Percentiles rank a stretch among this genome's conserved stretches.
Conservation (phyloP, 495 filamentous ascomycete species). For the Amniculicola lignicola region DNA sequence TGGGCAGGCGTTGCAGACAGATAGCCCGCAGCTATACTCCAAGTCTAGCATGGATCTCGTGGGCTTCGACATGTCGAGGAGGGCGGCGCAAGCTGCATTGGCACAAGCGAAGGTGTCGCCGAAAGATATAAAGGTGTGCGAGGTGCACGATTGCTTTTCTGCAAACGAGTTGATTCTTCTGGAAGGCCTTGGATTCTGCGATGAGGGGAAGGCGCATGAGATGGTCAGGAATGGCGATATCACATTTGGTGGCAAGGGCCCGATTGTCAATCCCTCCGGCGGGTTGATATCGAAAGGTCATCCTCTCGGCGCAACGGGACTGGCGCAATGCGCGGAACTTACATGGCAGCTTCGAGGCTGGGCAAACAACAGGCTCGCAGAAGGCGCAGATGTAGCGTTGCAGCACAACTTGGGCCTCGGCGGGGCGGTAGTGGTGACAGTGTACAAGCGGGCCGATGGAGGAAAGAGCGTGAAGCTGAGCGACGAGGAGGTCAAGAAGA, state of each 20-base stretch:
- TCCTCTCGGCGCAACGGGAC: constrained; percentile 83
- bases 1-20: constrained; percentile 73
- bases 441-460: constrained; percentile 82
- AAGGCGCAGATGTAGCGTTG: constrained; percentile 64
- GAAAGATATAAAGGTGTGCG: constrained; percentile 73
- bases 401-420: constrained; percentile 93
- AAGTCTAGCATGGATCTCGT: constrained; percentile 76
- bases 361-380: constrained; percentile 80
- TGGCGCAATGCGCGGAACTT: constrained; percentile 91
- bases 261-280: constrained; percentile 83
- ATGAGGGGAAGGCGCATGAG: constrained; percentile 82
- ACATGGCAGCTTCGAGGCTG: constrained; percentile 93
- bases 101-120: constrained; percentile 68
- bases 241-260: constrained; percentile 78
- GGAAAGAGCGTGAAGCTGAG: constrained; percentile 54
- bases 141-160: constrained; percentile 94
- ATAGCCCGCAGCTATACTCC: constrained; percentile 68
- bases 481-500: constrained; percentile 55
- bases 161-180: constrained; percentile 88
- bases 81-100: constrained; percentile 62
- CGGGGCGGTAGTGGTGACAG: constrained; percentile 83
- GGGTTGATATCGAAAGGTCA: constrained; percentile 94
- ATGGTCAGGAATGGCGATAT: constrained; percentile 85
- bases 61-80: constrained; percentile 76
- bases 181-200: constrained; percentile 75